Evolutionary conservation across 768 basidiomycete genomes (phyloP), one percentile per base, ranked within the genome.

Genomic region (Kwoniella mangroviensis): DNA sequence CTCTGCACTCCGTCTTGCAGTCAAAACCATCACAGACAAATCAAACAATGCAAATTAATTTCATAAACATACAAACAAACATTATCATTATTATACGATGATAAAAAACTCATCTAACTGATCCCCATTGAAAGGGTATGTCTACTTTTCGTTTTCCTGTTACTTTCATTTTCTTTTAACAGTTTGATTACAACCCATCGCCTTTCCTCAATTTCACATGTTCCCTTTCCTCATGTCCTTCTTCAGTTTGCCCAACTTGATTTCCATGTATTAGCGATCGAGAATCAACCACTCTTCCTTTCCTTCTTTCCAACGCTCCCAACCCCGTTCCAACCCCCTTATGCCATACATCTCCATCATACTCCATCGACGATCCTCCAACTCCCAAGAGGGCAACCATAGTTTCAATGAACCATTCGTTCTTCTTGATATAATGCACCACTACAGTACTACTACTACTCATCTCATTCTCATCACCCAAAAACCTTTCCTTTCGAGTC

Each of bases 391-490:
- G 85, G 19, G 93, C 94, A 12, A 94, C 84, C 12, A 93, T 92
- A 5, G 95, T 92, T 85, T 99, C 96, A 74, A 94, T 83, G 84
- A 92, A 98, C 96, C 96, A 99, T 85, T 92, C 91, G 73, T 92
- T 89, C 82, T 93, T 91, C 89, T 98, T 99, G 86, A 99, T 91
- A 81, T 93, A 98, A 84, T 99, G 96, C 62, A 99, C 94, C 22
- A 94, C 92, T 56, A 95, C 87, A 2, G 96, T 99, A 5, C 96
- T 34, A 34, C 97, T 3, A 96, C 96, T 10, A 70, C 40, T 51
- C 34, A 34, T 34, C 34, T 89, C 86, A 45, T 87, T 86, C 0
- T 88, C 86, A 45, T 88, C 88, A 13, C 73, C 73, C 43, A 73
- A 67, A 61, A 81, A 79, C 28, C 80, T 58, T 54, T 80, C 69